These are phyloP conservation scores for Roridomyces roridus DNA, from an alignment of 768 basidiomycete genomes.

Conservation along the genomic window DNA sequence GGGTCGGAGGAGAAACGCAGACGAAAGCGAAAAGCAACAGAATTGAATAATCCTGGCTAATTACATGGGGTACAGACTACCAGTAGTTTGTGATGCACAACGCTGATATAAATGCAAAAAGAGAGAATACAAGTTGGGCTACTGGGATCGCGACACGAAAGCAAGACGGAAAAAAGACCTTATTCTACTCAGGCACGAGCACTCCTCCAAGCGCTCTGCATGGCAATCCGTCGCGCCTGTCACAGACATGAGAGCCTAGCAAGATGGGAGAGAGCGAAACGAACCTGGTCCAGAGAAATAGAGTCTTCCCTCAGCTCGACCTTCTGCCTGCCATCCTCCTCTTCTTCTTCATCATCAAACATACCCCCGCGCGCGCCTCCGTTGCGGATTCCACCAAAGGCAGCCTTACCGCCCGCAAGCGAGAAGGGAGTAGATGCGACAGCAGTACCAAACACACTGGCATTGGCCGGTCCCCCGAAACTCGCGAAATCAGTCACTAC, in stretches of 20 bases:
- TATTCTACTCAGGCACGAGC: slow-evolving; percentile 52
- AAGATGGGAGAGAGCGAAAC: slow-evolving; percentile 30
- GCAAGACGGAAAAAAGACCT: slow-evolving; percentile 11
- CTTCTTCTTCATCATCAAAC: slow-evolving; percentile 78
- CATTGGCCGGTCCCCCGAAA: slow-evolving; percentile 76
- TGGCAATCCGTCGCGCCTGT: slow-evolving; percentile 82
- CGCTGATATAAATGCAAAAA: background rate
- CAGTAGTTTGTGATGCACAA: too few species aligned
- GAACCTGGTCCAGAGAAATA: slow-evolving; percentile 92
- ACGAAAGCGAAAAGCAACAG: too few species aligned
- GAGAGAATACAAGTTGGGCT: slow-evolving; percentile 13
- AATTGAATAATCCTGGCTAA: too few species aligned
- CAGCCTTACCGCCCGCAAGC: slow-evolving; percentile 78
- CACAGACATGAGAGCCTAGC: slow-evolving; percentile 3
- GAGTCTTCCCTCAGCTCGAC: slow-evolving; percentile 83
- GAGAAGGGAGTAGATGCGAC: slow-evolving; percentile 84
- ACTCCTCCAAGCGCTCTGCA: slow-evolving; percentile 91
- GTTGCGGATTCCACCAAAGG: slow-evolving; percentile 79
- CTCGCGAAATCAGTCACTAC: slow-evolving; percentile 90
- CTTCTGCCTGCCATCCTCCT: slow-evolving; percentile 67
- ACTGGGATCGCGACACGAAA: slow-evolving; percentile 9
- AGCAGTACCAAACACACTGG: slow-evolving; percentile 85
- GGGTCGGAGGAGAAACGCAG: too few species aligned
- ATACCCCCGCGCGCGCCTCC: slow-evolving; percentile 33
- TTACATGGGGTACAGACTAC: too few species aligned